Percentiles rank a stretch among this genome's conserved stretches.
Evolutionary conservation across 2,329 filamentous ascomycete species (phyloP).

Genomic region (Penicillium griseofulvum): DNA sequence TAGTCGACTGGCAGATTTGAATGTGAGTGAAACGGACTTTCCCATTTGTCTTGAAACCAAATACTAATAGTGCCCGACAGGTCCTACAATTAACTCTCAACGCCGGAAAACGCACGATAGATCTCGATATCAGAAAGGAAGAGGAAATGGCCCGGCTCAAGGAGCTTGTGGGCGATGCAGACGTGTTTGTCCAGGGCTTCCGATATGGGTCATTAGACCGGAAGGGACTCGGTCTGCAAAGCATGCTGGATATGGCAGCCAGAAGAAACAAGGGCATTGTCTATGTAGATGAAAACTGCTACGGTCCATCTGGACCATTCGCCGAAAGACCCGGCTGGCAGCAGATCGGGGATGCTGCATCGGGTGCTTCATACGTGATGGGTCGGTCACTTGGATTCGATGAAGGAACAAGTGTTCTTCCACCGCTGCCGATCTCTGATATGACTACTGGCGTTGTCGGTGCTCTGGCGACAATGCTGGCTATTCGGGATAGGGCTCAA

Average conservation of each 20-base stretch:
- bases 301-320: constrained; percentile 50
- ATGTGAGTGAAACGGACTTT: constrained; percentile 14
- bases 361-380: constrained; percentile 39
- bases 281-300: constrained; percentile 53
- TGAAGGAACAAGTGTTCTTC: constrained; percentile 18
- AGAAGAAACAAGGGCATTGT: constrained; percentile 47
- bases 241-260: constrained; percentile 42
- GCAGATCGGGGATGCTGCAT: constrained; percentile 50
- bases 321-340: constrained; percentile 51
- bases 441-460: constrained; percentile 23
- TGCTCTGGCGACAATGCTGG: constrained; percentile 14
- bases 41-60: background rate
- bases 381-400: constrained; percentile 32
- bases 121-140: constrained; percentile 48
- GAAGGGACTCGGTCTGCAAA: constrained; percentile 35
- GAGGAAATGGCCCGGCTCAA: constrained; percentile 42
- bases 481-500: constrained; percentile 14
- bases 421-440: constrained; percentile 23
- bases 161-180: constrained; percentile 45
- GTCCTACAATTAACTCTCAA: constrained; percentile 24
- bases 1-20: constrained; percentile 38
- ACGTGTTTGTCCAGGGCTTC: constrained; percentile 57
- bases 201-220: constrained; percentile 43
- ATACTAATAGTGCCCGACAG: constrained; percentile 2
- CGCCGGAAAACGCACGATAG: constrained; percentile 26